Base-by-base conservation (phyloP, 208 protist species). In the Trypanosoma congolense region DNA sequence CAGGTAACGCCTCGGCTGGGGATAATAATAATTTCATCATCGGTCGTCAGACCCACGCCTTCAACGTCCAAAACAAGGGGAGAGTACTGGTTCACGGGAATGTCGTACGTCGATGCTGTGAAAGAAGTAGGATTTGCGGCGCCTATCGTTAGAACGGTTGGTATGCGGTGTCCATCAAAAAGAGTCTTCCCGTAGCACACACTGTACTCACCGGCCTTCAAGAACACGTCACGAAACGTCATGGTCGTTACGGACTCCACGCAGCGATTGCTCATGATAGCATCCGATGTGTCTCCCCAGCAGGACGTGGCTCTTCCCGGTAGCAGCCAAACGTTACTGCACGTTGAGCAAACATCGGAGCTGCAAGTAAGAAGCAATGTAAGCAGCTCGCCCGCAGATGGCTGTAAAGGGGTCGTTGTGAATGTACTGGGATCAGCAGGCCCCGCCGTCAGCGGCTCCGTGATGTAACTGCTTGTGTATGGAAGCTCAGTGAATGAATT, bases 81-180 rank as follows among this genome's bases (percentile, higher is more conserved):
- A 6, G 65, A 71, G 31, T 46, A 71, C 59, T 95, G 85, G 66
- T 95, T 92, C 21, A 74, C 83, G 59, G 66, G 88, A 28, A 95
- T 79, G 9, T 57, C 67, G 4, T n/a, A 19, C 0, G 45, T 26
- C 3, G 70, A 69, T 19, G 78, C 51, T 22, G 65, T 36, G 44
- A 70, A 92, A 57, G 30, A 58, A 18, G 61, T 53, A 10, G 89
- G 89, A 72, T 95, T 95, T 6, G 76, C 78, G 1, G 65, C 58
- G 0, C 38, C 38, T 1, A 95, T 75, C 0, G 59, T 75, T 38
- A 95, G 54, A 26, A 49, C 75, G 12, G 74, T 73, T 4, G 85
- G 85, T 4, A 95, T 31, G 45, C 85, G 89, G 8, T 74, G 75
- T 9, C 72, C 61, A 18, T 54, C 75, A 16, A 19, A 21, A 40